phyloP scores from a whole-genome alignment of 805 yeast species.

The Candida vartiovaarae region DNA sequence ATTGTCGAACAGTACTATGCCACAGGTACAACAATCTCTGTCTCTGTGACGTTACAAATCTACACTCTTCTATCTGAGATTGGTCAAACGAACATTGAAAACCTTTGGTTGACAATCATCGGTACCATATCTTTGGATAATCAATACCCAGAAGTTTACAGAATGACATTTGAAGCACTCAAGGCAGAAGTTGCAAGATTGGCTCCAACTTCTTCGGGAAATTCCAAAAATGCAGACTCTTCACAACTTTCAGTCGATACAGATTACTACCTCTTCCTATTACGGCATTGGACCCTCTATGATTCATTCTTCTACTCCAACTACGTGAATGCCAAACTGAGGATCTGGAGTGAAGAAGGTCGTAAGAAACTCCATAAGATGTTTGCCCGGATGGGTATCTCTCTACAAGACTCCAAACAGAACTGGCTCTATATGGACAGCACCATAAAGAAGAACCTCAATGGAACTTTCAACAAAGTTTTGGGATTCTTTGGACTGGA shows the following conservation, averaged over 20 bases:
- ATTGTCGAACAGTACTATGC: slow-evolving; percentile 69
- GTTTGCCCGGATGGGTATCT: slow-evolving; percentile 95
- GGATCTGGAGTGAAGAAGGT: slow-evolving; percentile 90
- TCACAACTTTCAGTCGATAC: slow-evolving; percentile 57
- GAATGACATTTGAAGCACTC: slow-evolving; percentile 61
- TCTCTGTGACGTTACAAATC: slow-evolving; percentile 71
- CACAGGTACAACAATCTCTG: slow-evolving; percentile 71
- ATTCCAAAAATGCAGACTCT: slow-evolving; percentile 31
- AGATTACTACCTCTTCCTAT: slow-evolving; percentile 78
- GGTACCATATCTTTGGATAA: slow-evolving; percentile 81
- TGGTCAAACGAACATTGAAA: slow-evolving; percentile 67
- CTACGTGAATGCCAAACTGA: slow-evolving; percentile 80
- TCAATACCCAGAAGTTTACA: slow-evolving; percentile 68
- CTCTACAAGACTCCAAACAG: slow-evolving; percentile 82
- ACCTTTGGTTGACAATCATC: slow-evolving; percentile 80
- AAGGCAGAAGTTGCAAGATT: slow-evolving; percentile 79
- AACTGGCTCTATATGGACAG: slow-evolving; percentile 89
- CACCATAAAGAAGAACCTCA: slow-evolving; percentile 64
- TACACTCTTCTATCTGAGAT: slow-evolving; percentile 74
- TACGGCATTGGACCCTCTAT: slow-evolving; percentile 91
- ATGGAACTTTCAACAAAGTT: slow-evolving; percentile 60
- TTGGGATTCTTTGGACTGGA: slow-evolving; percentile 74
- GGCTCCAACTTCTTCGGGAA: slow-evolving; percentile 32
- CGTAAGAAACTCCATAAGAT: slow-evolving; percentile 77
- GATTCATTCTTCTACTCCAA: slow-evolving; percentile 89